phyloP scores from a whole-genome alignment of 2,329 filamentous ascomycete species.

The Ophiocordyceps unilateralis region DNA sequence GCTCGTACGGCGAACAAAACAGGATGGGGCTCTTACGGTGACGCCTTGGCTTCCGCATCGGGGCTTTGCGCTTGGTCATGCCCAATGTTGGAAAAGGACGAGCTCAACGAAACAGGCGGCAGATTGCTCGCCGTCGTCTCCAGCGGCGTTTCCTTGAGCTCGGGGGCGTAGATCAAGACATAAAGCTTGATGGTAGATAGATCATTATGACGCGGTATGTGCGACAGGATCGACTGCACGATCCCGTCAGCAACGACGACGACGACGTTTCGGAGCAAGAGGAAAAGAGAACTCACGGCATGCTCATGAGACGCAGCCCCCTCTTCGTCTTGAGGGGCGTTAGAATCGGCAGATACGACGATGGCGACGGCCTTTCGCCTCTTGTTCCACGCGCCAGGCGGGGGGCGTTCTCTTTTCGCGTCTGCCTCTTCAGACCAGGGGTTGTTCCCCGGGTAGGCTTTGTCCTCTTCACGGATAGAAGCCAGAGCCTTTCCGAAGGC shows the following conservation, averaged over 20 bases:
- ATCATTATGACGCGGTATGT: constrained; percentile 66
- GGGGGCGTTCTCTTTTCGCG: constrained; percentile 34
- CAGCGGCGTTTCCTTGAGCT: constrained; percentile 48
- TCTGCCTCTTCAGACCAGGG: constrained; percentile 86
- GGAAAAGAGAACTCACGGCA: constrained; percentile 42
- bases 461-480: constrained; percentile 71
- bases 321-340: constrained; percentile 39
- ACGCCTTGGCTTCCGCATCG: constrained; percentile 43
- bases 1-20: not conserved
- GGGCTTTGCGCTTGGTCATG: constrained; percentile 54
- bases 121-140: constrained; percentile 34
- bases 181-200: constrained; percentile 61
- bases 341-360: constrained; percentile 65
- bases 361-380: constrained; percentile 69
- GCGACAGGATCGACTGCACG: constrained; percentile 64
- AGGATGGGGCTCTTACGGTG: constrained; percentile 25
- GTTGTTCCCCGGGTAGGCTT: constrained; percentile 67
- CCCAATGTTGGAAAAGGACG: constrained; percentile 77
- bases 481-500: constrained; percentile 68
- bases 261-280: too few relatives aligned
- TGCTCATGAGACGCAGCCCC: constrained; percentile 50
- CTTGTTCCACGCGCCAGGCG: constrained; percentile 20
- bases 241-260: constrained; percentile 3
- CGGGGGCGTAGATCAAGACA: constrained; percentile 76
- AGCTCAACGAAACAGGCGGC: constrained; percentile 49